Percentiles rank a stretch among this genome's conserved stretches.
Evolutionary conservation across 2,329 filamentous ascomycete species (phyloP).

Genomic region (Fusarium sp.): DNA sequence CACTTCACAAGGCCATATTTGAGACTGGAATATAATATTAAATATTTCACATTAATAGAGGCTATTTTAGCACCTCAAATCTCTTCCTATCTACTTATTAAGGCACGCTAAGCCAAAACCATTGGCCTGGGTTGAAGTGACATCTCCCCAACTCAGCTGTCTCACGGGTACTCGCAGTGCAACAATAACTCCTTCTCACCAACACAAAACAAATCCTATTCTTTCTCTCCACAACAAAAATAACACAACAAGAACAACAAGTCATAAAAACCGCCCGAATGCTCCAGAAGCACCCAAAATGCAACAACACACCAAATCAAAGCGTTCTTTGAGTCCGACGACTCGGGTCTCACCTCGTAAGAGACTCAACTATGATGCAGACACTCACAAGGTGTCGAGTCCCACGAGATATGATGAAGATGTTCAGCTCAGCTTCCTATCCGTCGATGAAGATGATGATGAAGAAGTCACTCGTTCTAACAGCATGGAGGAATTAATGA

Average conservation of each 20-base stretch:
- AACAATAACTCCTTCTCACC: conserved; percentile 6
- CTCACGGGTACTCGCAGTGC: conserved; percentile 21
- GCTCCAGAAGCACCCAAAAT: conserved; percentile 5
- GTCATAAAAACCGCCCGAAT: not conserved
- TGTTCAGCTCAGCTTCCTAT: conserved; percentile 8
- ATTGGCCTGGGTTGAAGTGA: not conserved
- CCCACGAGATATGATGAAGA: conserved; percentile 15
- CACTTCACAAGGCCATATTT: not conserved
- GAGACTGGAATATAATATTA: not conserved
- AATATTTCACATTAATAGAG: not conserved
- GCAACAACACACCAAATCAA: conserved; percentile 12
- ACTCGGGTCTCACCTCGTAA: conserved; percentile 10
- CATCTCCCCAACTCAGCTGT: not conserved
- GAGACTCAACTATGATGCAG: conserved; percentile 5
- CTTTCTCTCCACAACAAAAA: not conserved
- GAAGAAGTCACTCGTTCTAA: conserved; percentile 14
- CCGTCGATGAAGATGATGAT: conserved; percentile 17
- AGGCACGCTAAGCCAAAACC: not conserved
- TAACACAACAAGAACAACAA: not conserved
- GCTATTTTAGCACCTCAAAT: fast-evolving
- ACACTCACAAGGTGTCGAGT: conserved; percentile 12
- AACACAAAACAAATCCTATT: conserved; percentile 14
- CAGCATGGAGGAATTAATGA: conserved; percentile 52
- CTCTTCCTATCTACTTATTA: not conserved
- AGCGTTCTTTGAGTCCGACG: conserved; percentile 14